Evolutionary conservation across 2,329 filamentous ascomycete species (phyloP).

Genomic region (Epichloe glyceriae): DNA sequence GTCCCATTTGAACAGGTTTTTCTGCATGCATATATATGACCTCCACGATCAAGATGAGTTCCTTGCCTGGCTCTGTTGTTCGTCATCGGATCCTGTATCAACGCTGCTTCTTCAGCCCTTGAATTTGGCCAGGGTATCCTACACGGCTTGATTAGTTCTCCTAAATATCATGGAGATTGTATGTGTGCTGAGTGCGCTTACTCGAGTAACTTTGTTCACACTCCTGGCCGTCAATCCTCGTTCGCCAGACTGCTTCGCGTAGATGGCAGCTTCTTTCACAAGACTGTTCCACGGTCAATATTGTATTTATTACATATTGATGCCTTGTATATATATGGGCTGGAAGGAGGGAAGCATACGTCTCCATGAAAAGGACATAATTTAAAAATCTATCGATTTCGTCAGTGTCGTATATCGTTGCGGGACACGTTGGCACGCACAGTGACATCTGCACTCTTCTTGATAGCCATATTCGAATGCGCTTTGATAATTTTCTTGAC

Average conservation of each 20-base stretch:
- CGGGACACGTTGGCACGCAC: slow-evolving; percentile 31
- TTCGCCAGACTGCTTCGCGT: slow-evolving; percentile 62
- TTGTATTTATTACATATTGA: background rate
- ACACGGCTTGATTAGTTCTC: background rate
- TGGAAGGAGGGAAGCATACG: slow-evolving; percentile 23
- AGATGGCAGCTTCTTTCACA: slow-evolving; percentile 67
- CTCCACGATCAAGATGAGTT: background rate
- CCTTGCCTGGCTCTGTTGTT: background rate
- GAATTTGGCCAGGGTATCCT: slow-evolving; percentile 56
- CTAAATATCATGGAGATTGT: background rate
- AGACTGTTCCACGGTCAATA: slow-evolving; percentile 35
- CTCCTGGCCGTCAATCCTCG: slow-evolving; percentile 61
- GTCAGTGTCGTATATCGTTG: slow-evolving; percentile 13
- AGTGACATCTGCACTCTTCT: slow-evolving; percentile 76
- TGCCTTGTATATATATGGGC: background rate
- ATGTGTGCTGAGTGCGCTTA: slow-evolving; percentile 24
- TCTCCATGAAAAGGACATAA: slow-evolving; percentile 70
- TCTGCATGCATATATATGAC: background rate
- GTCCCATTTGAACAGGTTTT: background rate
- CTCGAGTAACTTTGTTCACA: slow-evolving; percentile 65
- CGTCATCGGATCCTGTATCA: background rate
- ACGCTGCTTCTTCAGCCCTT: slow-evolving; percentile 38
- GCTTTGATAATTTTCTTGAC: slow-evolving; percentile 86
- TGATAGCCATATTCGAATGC: slow-evolving; percentile 66
- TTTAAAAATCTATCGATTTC: slow-evolving; percentile 59